Percentiles rank a stretch among this genome's conserved stretches.
phyloP scores from a whole-genome alignment of 768 basidiomycete genomes.

The Lactarius evosmus region DNA sequence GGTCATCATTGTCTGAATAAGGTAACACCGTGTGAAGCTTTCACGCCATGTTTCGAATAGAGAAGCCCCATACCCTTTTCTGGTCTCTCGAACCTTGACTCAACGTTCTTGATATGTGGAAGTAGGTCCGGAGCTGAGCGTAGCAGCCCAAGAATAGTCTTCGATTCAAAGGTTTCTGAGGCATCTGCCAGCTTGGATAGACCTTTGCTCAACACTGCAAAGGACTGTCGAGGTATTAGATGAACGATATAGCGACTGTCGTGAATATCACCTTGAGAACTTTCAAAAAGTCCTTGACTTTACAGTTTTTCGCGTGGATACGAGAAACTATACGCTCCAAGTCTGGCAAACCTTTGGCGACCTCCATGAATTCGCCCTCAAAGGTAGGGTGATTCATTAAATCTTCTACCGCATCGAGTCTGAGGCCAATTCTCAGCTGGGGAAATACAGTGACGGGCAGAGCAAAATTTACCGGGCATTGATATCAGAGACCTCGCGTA shows the following conservation, averaged over 20 bases:
- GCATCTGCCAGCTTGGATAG: constrained; percentile 58
- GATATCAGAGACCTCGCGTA: constrained; percentile 78
- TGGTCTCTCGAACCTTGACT: constrained; percentile 61
- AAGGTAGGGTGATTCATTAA: constrained; percentile 78
- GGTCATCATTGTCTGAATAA: constrained; percentile 53
- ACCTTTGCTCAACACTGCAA: constrained; percentile 68
- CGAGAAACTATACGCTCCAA: constrained; percentile 92
- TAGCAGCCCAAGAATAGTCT: constrained; percentile 70
- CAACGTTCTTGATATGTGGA: constrained; percentile 67
- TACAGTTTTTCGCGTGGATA: constrained; percentile 90
- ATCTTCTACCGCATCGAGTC: constrained; percentile 93
- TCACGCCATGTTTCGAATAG: background rate
- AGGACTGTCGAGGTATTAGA: constrained; percentile 49
- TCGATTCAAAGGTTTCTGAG: constrained; percentile 72
- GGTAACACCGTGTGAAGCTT: background rate
- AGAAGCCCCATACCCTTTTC: constrained; percentile 51
- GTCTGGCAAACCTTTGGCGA: constrained; percentile 85
- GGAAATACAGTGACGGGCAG: background rate
- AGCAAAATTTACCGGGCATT: constrained; percentile 65
- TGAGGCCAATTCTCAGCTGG: constrained; percentile 32
- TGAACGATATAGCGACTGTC: background rate
- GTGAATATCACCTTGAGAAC: constrained; percentile 59
- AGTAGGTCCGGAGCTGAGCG: constrained; percentile 78
- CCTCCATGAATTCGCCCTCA: constrained; percentile 65
- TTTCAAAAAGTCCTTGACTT: constrained; percentile 82